A percentile compares a stretch with the other conserved stretches of the same genome.
Conservation (phyloP, 1,139 yeast species). For the Pichia sp. region DNA sequence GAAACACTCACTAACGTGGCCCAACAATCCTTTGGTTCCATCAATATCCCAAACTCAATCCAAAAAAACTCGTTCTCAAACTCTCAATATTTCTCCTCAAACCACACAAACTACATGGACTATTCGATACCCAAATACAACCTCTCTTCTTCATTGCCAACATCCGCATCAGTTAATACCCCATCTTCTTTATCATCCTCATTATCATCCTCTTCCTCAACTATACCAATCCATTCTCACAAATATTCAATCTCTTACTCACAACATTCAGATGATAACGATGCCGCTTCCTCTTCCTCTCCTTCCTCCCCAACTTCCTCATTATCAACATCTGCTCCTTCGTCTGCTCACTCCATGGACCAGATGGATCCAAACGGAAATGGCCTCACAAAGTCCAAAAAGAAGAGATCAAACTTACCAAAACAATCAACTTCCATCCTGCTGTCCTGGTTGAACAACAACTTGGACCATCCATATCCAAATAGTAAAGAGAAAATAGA, state of each 20-base stretch:
- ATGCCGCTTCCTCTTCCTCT: background rate
- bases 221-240: background rate
- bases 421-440: slow-evolving; percentile 82
- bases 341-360: background rate
- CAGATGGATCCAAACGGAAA: background rate
- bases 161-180: background rate
- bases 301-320: slow-evolving; percentile 6
- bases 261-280: slow-evolving; percentile 3
- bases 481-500: slow-evolving; percentile 85
- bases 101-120: background rate
- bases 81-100: slow-evolving; percentile 11
- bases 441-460: slow-evolving; percentile 81
- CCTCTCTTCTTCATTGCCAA: background rate
- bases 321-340: background rate
- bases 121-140: slow-evolving; percentile 3
- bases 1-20: slow-evolving; percentile 21
- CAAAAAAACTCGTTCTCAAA: slow-evolving; percentile 12
- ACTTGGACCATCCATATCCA: slow-evolving; percentile 92
- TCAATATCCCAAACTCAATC: slow-evolving; percentile 1
- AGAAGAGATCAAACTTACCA: slow-evolving; percentile 60
- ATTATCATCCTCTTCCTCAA: background rate
- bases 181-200: background rate
- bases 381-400: slow-evolving; percentile 18
- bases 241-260: slow-evolving; percentile 2
- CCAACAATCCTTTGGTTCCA: slow-evolving; percentile 17